Percentiles rank a stretch among this genome's conserved stretches.
phyloP scores from a whole-genome alignment of 2,329 filamentous ascomycete species.

The Hortaea werneckii region DNA sequence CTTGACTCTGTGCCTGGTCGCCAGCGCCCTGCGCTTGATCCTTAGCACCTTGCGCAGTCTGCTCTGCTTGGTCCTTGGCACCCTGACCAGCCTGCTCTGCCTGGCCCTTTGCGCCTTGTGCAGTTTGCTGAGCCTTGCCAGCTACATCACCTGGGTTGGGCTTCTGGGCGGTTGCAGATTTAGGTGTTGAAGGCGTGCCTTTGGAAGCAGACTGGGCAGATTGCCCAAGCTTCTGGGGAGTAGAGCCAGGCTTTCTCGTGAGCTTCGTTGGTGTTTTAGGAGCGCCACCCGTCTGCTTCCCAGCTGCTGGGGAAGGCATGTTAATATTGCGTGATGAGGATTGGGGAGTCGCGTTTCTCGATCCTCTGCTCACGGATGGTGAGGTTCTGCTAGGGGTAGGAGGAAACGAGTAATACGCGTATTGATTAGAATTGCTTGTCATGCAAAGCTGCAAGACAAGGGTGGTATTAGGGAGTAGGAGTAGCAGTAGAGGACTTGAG shows the following conservation, averaged over 20 bases:
- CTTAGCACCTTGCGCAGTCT: conserved; percentile 18
- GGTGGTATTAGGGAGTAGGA: conserved; percentile 2
- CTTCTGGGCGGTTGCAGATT: conserved; percentile 22
- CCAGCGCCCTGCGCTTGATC: conserved; percentile 17
- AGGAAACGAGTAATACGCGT: conserved; percentile 44
- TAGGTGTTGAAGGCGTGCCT: conserved; percentile 16
- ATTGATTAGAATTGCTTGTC: conserved; percentile 38
- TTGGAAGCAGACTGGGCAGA: conserved; percentile 8
- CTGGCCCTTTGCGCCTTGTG: conserved; percentile 20
- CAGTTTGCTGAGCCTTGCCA: conserved; percentile 26
- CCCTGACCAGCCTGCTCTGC: conserved; percentile 29
- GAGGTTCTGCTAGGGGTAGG: conserved; percentile 38
- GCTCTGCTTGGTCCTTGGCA: conserved; percentile 25
- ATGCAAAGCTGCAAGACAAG: conserved; percentile 25
- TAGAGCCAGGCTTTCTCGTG: conserved; percentile 17
- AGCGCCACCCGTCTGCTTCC: conserved; percentile 34
- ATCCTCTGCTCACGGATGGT: conserved; percentile 9
- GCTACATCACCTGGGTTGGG: conserved; percentile 26
- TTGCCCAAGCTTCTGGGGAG: conserved; percentile 33
- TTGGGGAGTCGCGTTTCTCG: conserved; percentile 6
- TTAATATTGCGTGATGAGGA: conserved; percentile 24
- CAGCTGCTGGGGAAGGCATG: conserved; percentile 42
- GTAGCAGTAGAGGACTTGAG: neutral
- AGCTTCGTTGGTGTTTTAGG: conserved; percentile 44
- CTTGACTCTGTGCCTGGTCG: conserved; percentile 25